Percentiles rank a stretch among this genome's conserved stretches.
These are phyloP conservation scores for Diatrype stigma DNA, from an alignment of 2,329 filamentous ascomycete genomes.

Conservation along the genomic window DNA sequence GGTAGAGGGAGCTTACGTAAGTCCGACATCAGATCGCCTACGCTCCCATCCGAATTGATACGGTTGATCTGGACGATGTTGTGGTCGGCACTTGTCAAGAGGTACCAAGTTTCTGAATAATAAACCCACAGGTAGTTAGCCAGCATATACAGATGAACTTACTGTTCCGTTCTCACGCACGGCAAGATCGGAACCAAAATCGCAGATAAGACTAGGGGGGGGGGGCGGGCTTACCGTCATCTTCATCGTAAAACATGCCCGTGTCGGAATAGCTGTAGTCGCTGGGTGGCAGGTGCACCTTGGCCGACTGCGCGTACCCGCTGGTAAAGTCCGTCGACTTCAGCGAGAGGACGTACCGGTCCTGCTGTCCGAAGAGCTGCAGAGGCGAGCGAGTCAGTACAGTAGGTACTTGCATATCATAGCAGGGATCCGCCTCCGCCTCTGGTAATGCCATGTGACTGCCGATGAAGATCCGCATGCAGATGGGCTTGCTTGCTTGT, in stretches of 20 bases:
- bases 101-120: conserved; percentile 34
- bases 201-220: too few species aligned
- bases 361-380: conserved; percentile 36
- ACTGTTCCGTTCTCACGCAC: too few species aligned
- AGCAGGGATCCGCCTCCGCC: background rate
- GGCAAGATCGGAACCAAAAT: too few species aligned
- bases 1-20: conserved; percentile 17
- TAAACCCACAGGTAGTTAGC: background rate
- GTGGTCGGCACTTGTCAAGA: conserved; percentile 36
- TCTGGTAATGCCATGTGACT: too few species aligned
- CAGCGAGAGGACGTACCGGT: conserved; percentile 34
- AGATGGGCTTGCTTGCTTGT: too few species aligned
- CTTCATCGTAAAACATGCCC: conserved; percentile 35
- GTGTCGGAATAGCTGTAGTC: conserved; percentile 36
- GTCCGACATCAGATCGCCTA: conserved; percentile 27
- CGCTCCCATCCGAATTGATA: conserved; percentile 31
- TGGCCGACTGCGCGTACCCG: conserved; percentile 27
- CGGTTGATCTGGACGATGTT: conserved; percentile 36
- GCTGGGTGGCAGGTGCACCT: conserved; percentile 32
- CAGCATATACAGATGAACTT: background rate
- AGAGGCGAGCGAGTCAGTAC: background rate
- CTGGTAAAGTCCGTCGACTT: conserved; percentile 27
- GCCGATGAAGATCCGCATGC: too few species aligned
- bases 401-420: too few species aligned
- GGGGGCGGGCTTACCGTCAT: conserved; percentile 7